Base-by-base conservation (phyloP, 139 green algal genomes). In the Picocystis salinarum region DNA sequence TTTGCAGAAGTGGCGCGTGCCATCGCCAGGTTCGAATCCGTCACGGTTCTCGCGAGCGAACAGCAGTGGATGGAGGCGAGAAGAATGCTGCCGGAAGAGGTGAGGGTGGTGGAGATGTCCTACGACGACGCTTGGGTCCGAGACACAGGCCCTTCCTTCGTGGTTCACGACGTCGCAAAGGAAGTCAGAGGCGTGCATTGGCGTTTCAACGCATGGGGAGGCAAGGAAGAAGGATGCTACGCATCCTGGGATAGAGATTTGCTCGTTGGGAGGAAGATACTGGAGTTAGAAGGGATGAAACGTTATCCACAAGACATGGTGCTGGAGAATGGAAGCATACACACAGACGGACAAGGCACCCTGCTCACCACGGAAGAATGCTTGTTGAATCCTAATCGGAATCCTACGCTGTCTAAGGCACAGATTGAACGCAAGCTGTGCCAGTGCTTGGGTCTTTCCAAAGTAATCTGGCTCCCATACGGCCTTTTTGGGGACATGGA, bases 401-500 rank as follows among this genome's bases (percentile, higher is more conserved):
- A 85, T 65, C 70, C 71, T 4, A 24, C 62, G 39, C 67, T 82
- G 36, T 49, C 53, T 40, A 60, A 53, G 37, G 59, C 60, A 12
- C 40, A 47, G 28, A 75, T 78, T 20, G 71, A 85, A 58, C 26
- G 27, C 23, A 39, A 62, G 50, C 67, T 85, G 20, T 61, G 70
- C 18, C 65, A 73, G 19, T 76, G 66, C 51, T 55, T 85, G 25
- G 74, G 74, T 23, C 40, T 78, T 18, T 41, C 71, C 27, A 75
- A 73, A 57, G 64, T 85, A 48, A 66, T 85, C 45, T 85, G 74
- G 74, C 62, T 85, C 47, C 74, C 71, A 54, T 70, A 54, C 48
- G 73, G 73, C 48, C 64, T 82, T 50, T 45, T 51, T 1, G 66
- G 70, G 17, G 70, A 62, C 51, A 20, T 19, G 34, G 50, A 62